Base-by-base conservation (phyloP, 164 flowering plant species). In the Paratinospora sagittata region DNA sequence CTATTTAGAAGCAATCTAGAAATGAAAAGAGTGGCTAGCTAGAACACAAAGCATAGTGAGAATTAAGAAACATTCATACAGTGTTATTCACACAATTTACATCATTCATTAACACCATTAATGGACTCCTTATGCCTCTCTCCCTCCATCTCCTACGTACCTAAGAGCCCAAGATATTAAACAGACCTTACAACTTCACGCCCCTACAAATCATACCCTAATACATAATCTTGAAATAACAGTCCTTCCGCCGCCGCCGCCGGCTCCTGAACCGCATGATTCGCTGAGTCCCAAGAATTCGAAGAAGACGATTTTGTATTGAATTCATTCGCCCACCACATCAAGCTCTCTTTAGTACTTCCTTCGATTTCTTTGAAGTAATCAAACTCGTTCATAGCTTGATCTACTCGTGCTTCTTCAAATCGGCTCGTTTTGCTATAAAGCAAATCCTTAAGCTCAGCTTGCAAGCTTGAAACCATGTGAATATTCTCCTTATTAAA, bases 251-350 rank as follows among this genome's bases (percentile, higher is more conserved):
- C 70, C n/a, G n/a, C n/a, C n/a, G n/a, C n/a, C n/a, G n/a, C n/a
- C n/a, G n/a, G n/a, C n/a, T n/a, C n/a, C 27, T 76, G 85, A 75
- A 79, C 73, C 52, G 66, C 71, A 65, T n/a, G 82, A 77, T 58
- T n/a, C n/a, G 79, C 41, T 3, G 95, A 83, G 66, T 83, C 87
- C 96, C 93, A 89, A 5, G 91, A 85, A 77, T 72, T 83, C 2
- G 88, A 84, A n/a, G 90, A 80, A 8, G 85, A 75, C 5, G 89
- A 84, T 74, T 80, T 84, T 6, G 83, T 55, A 27, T 83, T 89
- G 36, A 84, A 74, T 11, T 84, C 84, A 76, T 82, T 84, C 17
- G 81, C 77, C 91, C 89, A 80, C 91, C 89, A 89, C 70, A 72
- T 72, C 78, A 72, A 41, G 66, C 77, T 72, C 61, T 82, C 83